phyloP scores from a whole-genome alignment of 192 early-diverging fungal genomes.

The Entomortierella lignicola region DNA sequence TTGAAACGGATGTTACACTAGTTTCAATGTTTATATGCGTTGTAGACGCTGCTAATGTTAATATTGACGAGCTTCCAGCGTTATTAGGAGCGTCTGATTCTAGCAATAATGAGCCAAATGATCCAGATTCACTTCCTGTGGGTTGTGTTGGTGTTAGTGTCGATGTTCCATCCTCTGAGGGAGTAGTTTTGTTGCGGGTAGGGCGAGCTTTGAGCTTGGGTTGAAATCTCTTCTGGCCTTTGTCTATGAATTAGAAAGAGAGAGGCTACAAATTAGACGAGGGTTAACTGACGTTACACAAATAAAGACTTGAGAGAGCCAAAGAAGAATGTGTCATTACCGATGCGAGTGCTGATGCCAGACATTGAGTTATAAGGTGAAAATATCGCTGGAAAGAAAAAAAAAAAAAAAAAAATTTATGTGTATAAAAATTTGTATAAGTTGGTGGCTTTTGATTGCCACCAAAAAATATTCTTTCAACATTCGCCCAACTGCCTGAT shows the following conservation, averaged over 20 bases:
- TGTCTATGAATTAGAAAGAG: constrained; percentile 13
- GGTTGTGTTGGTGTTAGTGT: constrained; percentile 27
- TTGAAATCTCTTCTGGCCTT: constrained; percentile 41
- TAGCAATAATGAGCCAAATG: constrained; percentile 22
- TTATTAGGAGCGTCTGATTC: constrained; percentile 10
- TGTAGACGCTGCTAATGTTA: background rate
- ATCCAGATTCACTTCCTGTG: constrained; percentile 22
- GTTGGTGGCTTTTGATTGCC: background rate
- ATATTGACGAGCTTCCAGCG: background rate
- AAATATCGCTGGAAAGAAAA: constrained; percentile 8
- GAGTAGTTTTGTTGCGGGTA: constrained; percentile 15
- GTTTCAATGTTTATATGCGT: background rate
- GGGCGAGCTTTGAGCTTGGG: constrained; percentile 48
- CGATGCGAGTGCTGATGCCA: constrained; percentile 52
- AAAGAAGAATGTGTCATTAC: constrained; percentile 1
- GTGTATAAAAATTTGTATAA: no score
- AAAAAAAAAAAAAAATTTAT: constrained; percentile 9
- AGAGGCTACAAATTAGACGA: background rate
- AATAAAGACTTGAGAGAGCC: background rate
- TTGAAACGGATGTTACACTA: background rate
- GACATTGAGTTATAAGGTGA: constrained; percentile 46
- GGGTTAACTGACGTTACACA: background rate
- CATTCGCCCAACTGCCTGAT: background rate
- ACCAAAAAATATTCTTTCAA: background rate
- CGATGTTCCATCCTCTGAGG: constrained; percentile 43